These are phyloP conservation scores for Dichomitus squalens DNA, from an alignment of 1,284 basidiomycete species.

Conservation along the genomic window DNA sequence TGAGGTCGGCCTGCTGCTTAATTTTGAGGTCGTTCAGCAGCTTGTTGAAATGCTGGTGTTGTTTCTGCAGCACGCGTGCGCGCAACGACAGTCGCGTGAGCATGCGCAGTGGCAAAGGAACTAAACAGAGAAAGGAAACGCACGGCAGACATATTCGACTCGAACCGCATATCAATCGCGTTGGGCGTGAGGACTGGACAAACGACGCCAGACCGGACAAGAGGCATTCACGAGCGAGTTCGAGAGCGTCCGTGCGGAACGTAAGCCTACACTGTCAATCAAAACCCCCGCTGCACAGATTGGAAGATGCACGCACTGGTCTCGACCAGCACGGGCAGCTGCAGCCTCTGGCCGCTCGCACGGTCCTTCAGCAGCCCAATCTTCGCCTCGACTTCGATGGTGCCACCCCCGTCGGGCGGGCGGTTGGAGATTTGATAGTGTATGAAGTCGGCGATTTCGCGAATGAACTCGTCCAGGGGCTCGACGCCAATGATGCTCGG, in stretches of 20 bases:
- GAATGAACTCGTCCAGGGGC: slow-evolving; percentile 93
- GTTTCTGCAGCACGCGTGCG: slow-evolving; percentile 48
- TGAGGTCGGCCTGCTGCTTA: slow-evolving; percentile 34
- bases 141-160: slow-evolving; percentile 90
- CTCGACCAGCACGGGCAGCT: slow-evolving; percentile 82
- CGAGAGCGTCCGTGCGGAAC: not conserved
- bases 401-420: slow-evolving; percentile 43
- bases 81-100: slow-evolving; percentile 21
- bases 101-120: not conserved
- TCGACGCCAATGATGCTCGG: slow-evolving; percentile 91
- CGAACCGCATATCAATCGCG: slow-evolving; percentile 70
- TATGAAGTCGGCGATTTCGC: slow-evolving; percentile 90
- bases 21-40: slow-evolving; percentile 79
- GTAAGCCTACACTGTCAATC: slow-evolving; percentile 2
- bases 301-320: slow-evolving; percentile 66
- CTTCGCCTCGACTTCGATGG: slow-evolving; percentile 91
- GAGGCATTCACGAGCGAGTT: not conserved
- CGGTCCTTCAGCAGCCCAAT: slow-evolving; percentile 80
- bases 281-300: slow-evolving; percentile 4
- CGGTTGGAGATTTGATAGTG: slow-evolving; percentile 65
- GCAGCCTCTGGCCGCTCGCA: slow-evolving; percentile 55
- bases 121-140: slow-evolving; percentile 33
- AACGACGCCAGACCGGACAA: not conserved
- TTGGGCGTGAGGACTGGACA: slow-evolving; percentile 52
- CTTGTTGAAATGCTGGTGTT: slow-evolving; percentile 86